Evolutionary conservation across 495 filamentous ascomycete genomes (phyloP), one percentile per base, ranked within the genome.

Genomic region (Talaromyces wortmannii): DNA sequence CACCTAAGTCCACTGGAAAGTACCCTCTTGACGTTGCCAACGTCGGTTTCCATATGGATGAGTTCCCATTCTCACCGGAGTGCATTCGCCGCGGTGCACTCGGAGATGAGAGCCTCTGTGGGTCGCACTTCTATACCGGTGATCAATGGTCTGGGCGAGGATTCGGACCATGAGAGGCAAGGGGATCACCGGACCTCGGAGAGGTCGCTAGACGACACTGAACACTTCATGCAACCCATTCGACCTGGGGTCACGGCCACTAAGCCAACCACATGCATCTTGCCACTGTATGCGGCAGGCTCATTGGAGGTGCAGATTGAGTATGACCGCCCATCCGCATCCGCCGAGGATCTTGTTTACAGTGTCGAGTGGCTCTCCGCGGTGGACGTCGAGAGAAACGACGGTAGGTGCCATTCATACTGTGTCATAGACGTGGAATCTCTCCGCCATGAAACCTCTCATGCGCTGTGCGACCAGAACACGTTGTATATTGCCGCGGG

Each of bases 1-100:
- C 36, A 50, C 53, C 58, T 50, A 7, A 36, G 10, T 29, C 58
- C 58, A 15, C 51, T 53, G 45, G 58, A 60, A 57, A 60, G 58
- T 40, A 60, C 48, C 16, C 36, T 60, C 1, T 50, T 57, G 48
- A 54, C 54, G 8, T 30, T 50, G 29, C 48, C 48, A 12, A 50
- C n/a, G 11, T 50, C 48, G 29, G n/a, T 10, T 31, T 50, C 48
- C 10, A 50, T 30, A 30, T n/a, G 31, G 12, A 36, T 36, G 33
- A 36, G 6, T 36, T 36, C 12, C 33, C 33, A 6, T 36, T 12
- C 6, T 36, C 33, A n/a, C 33, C 33, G 33, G 12, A 12, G 6
- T 36, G 12, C 6, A 36, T 36, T 36, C 33, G 12, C 33, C 12
- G 33, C 6, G 33, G n/a, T n/a, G n/a, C n/a, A n/a, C n/a, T n/a